Percentiles rank a stretch among this genome's conserved stretches.
Conservation (phyloP, 192 early-diverging fungal genomes). For the Rhizophagus clarus region DNA sequence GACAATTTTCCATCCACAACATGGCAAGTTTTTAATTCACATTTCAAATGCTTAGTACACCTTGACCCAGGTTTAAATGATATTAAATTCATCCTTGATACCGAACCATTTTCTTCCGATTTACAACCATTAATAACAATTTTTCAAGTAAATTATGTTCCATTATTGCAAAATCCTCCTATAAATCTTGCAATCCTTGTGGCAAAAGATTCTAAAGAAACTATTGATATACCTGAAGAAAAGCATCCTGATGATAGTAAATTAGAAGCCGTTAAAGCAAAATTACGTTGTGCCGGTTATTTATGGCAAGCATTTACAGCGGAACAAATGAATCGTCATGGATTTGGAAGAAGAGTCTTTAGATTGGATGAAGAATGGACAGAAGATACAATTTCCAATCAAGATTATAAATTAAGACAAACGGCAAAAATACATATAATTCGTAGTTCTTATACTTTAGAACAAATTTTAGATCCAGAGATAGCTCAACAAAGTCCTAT, state of each 20-base stretch:
- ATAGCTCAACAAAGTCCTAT: constrained; percentile 61
- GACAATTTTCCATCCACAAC: constrained; percentile 50
- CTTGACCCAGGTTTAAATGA: constrained; percentile 57
- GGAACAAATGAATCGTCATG: constrained; percentile 69
- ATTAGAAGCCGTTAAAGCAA: constrained; percentile 52
- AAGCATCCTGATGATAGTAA: constrained; percentile 46
- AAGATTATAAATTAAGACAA: constrained; percentile 45
- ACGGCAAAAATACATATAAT: constrained; percentile 61
- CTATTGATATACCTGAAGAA: constrained; percentile 64
- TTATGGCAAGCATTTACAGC: constrained; percentile 75
- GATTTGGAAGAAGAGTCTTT: constrained; percentile 66
- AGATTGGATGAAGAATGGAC: constrained; percentile 59
- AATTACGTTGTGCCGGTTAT: constrained; percentile 64
- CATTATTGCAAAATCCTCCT: constrained; percentile 58
- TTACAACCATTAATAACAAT: constrained; percentile 14
- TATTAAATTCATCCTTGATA: constrained; percentile 53
- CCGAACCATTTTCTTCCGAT: constrained; percentile 27
- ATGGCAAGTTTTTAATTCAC: constrained; percentile 57
- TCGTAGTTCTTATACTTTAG: constrained; percentile 47
- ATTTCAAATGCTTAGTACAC: constrained; percentile 63
- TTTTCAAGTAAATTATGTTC: constrained; percentile 52
- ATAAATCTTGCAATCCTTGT: constrained; percentile 59
- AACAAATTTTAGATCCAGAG: constrained; percentile 58
- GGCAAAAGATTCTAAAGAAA: constrained; percentile 56
- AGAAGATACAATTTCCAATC: constrained; percentile 55